phyloP scores from a whole-genome alignment of 352 stramenopile genomes.

The Phytopythium cucurbitacearum region DNA sequence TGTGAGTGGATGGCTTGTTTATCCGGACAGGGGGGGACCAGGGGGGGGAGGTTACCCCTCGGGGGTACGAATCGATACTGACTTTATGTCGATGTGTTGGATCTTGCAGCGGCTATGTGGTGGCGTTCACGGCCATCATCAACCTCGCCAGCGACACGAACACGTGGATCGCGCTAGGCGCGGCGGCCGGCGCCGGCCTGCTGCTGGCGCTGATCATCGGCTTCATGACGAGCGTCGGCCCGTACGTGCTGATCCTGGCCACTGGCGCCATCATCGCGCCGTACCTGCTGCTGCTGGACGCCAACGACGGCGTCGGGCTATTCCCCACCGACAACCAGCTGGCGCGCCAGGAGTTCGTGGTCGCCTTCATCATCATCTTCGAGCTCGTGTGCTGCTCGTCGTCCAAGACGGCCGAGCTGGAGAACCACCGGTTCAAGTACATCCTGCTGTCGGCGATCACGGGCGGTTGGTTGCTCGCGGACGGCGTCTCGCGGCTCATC shows the following conservation, averaged over 20 bases:
- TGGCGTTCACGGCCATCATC: slow-evolving; percentile 61
- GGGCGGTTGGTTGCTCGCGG: slow-evolving; percentile 71
- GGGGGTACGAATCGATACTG: not conserved
- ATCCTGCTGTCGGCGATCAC: slow-evolving; percentile 68
- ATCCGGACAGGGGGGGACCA: not conserved
- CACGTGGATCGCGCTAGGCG: slow-evolving; percentile 68
- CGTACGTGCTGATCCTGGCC: slow-evolving; percentile 60
- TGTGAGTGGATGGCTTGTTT: slow-evolving; percentile 46
- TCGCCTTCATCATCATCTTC: slow-evolving; percentile 87
- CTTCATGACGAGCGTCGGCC: slow-evolving; percentile 72
- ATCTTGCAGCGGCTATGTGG: slow-evolving; percentile 51
- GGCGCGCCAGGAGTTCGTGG: slow-evolving; percentile 83
- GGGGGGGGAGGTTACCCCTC: too few relatives aligned
- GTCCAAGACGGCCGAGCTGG: slow-evolving; percentile 78
- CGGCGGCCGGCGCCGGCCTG: slow-evolving; percentile 57
- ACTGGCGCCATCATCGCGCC: slow-evolving; percentile 64
- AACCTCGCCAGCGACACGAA: slow-evolving; percentile 57
- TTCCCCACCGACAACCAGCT: slow-evolving; percentile 73
- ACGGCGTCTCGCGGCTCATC: slow-evolving; percentile 72
- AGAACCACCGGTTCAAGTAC: slow-evolving; percentile 90
- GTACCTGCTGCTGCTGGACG: slow-evolving; percentile 80
- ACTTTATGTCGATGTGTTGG: slow-evolving; percentile 3
- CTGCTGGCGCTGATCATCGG: slow-evolving; percentile 58
- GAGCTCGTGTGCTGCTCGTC: slow-evolving; percentile 70
- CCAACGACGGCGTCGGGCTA: slow-evolving; percentile 53